phyloP scores from a whole-genome alignment of 805 yeast genomes.

The Suhomyces tanzawaensis region DNA sequence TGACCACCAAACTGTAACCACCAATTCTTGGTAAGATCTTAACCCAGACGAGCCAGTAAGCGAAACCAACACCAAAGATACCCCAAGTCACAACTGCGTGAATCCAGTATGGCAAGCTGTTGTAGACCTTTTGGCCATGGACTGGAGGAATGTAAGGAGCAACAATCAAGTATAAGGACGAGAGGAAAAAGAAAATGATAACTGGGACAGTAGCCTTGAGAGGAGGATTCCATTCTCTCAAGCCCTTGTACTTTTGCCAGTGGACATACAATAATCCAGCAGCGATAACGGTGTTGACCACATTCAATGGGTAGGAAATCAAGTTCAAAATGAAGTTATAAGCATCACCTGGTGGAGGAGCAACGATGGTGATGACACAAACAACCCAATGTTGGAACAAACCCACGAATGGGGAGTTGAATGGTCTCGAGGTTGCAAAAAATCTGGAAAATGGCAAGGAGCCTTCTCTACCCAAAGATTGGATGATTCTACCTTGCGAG shows the following conservation, averaged over 20 bases:
- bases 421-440: conserved; percentile 70
- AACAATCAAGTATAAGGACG: conserved; percentile 64
- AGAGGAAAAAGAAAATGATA: conserved; percentile 57
- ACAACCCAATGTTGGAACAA: conserved; percentile 74
- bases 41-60: conserved; percentile 68
- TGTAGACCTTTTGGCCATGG: conserved; percentile 63
- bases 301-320: conserved; percentile 78
- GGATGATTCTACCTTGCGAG: conserved; percentile 78
- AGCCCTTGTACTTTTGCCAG: conserved; percentile 49
- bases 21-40: conserved; percentile 53
- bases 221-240: conserved; percentile 65
- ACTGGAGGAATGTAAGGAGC: conserved; percentile 81
- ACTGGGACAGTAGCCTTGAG: conserved; percentile 65
- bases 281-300: conserved; percentile 65
- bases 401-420: conserved; percentile 71
- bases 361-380: conserved; percentile 68
- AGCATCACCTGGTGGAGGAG: conserved; percentile 82
- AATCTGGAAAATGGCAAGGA: conserved; percentile 69
- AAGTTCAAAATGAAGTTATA: conserved; percentile 77
- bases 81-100: conserved; percentile 85
- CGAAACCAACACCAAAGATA: conserved; percentile 60
- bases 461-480: conserved; percentile 81
- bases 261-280: conserved; percentile 60
- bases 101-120: conserved; percentile 69
- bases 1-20: conserved; percentile 49